Conservation (phyloP, 1,284 basidiomycete species). For the Trichosporon asahii region DNA sequence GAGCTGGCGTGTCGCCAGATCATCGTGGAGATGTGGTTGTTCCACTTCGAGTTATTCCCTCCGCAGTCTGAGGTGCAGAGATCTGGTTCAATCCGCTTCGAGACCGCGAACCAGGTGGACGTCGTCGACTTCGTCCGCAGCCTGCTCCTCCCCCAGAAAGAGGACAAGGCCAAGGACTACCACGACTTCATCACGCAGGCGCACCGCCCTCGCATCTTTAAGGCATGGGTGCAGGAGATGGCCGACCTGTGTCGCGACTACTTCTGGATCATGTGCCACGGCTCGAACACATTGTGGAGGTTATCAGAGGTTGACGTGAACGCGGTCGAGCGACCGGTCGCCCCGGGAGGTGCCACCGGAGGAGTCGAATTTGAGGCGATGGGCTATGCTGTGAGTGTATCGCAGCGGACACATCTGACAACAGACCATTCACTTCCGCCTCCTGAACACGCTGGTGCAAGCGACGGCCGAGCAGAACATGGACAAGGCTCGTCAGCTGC, state of each 20-base stretch:
- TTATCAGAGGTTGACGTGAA: conserved; percentile 74
- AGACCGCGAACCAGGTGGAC: conserved; percentile 23
- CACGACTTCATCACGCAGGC: conserved; percentile 85
- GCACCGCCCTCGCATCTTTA: conserved; percentile 80
- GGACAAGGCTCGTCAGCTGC: conserved; percentile 68
- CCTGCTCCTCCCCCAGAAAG: conserved; percentile 45
- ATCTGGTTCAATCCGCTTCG: conserved; percentile 31
- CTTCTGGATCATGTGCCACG: conserved; percentile 97
- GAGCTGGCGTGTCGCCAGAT: conserved; percentile 85
- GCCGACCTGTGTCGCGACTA: conserved; percentile 89
- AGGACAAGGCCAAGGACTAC: conserved; percentile 44
- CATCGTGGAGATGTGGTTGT: conserved; percentile 77
- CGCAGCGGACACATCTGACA: neutral
- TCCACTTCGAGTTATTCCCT: conserved; percentile 75
- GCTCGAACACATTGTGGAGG: conserved; percentile 85
- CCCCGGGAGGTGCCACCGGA: conserved; percentile 96
- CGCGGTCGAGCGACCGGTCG: conserved; percentile 82
- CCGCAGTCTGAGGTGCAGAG: neutral
- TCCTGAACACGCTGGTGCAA: conserved; percentile 72
- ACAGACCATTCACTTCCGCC: conserved; percentile 79
- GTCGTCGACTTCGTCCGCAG: conserved; percentile 36
- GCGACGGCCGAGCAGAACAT: conserved; percentile 63
- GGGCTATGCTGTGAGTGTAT: conserved; percentile 73
- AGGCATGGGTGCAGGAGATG: conserved; percentile 83
- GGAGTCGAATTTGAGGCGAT: conserved; percentile 98